These are phyloP conservation scores for Amaranthus cruentus DNA, from an alignment of 148 eudicot species.

Conservation along the genomic window DNA sequence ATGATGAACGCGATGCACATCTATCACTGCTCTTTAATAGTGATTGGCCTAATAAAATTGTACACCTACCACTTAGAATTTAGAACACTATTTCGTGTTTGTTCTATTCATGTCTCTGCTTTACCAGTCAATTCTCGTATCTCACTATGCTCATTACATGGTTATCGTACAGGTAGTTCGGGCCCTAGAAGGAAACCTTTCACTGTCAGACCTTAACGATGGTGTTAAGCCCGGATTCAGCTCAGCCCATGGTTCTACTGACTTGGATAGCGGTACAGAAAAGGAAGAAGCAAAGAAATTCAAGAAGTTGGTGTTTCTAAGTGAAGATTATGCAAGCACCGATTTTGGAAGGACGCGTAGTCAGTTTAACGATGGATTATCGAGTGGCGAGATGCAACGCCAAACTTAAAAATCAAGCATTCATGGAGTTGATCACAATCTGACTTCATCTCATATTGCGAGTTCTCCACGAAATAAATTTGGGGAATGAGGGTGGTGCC, in stretches of 20 bases:
- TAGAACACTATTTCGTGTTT: neutral
- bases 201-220: constrained; percentile 56
- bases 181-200: constrained; percentile 63
- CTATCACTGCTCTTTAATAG: too few species aligned
- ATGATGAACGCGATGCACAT: too few species aligned
- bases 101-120: neutral
- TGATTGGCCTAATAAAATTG: too few species aligned
- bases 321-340: constrained; percentile 35
- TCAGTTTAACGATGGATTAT: constrained; percentile 11
- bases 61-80: too few species aligned
- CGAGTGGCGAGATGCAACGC: constrained; percentile 10
- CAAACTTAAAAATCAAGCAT: neutral
- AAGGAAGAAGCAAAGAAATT: constrained; percentile 43
- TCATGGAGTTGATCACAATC: neutral
- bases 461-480: neutral
- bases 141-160: constrained; percentile 1
- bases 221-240: constrained; percentile 46
- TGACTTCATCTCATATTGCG: neutral
- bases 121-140: neutral
- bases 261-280: constrained; percentile 2
- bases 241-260: constrained; percentile 13
- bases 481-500: neutral
- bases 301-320: constrained; percentile 37
- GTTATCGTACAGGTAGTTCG: constrained; percentile 56
- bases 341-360: constrained; percentile 31